Base-by-base conservation (phyloP, 306 rosid species). In the Quercus dentata region DNA sequence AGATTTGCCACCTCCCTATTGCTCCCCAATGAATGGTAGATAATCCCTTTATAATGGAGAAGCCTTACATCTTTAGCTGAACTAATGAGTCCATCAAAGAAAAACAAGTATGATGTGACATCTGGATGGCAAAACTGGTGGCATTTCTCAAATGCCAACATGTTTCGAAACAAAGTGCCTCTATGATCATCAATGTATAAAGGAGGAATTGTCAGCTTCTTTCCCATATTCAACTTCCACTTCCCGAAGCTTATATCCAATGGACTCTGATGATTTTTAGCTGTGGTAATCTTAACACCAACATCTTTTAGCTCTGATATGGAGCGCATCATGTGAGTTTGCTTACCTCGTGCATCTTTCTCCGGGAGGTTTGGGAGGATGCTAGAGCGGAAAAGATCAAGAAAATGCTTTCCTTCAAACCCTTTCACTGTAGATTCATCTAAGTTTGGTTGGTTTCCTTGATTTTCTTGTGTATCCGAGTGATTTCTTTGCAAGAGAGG, bases 61-160 rank as follows among this genome's bases (percentile, higher is more conserved):
- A 67, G 55, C 38, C 77, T 56, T 8, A 88, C 84, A 72, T 88
- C 89, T 17, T 77, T 4, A 1, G 80, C 41, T 5, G 89, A 79
- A 75, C 80, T 82, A 6, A 88, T 61, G 21, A 88, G 88, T 18
- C 89, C 54, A 6, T 88, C 87, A 64, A 86, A 83, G 83, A 88
- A 88, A 21, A 86, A 86, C 82, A 88, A 21, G 67, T 88, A 88
- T 17, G 82, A 71, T 59, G 89, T 83, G 2, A 81, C 79, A 46
- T 84, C 89, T 3, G 73, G 91, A 38, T 86, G 2, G 78, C 88
- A 86, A 62, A 33, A 18, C 9, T 44, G 64, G 69, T 86, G 85
- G 15, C 89, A 88, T 58, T 88, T 86, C n/a, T 88, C 89, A 18
- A 79, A 83, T 4, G 89, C 92, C 0, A 86, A 51, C 28, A 84